Base-by-base conservation (phyloP, 768 basidiomycete genomes). In the Lactifluus hygrophoroides region DNA sequence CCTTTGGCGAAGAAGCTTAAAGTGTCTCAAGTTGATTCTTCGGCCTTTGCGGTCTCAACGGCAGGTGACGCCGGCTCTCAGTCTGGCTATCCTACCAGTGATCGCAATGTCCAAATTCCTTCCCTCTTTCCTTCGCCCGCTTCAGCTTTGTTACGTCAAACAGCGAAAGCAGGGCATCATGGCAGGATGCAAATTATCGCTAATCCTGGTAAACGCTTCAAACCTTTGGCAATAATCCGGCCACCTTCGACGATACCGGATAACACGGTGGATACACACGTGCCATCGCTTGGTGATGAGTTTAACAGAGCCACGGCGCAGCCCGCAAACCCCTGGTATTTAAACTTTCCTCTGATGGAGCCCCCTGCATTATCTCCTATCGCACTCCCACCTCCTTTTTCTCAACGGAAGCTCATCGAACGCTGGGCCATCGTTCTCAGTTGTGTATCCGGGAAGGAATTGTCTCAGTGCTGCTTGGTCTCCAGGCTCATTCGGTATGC, bases 401-500 rank as follows among this genome's bases (percentile, higher is more conserved):
- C 80, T 0, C 79, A 86, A 53, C 73, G 86, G 32, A 85, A 79
- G 69, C 74, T 71, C 54, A 80, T 84, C 3, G 65, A 75, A 21
- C 67, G 62, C 3, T 79, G 83, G 69, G 75, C 86, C 5, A 51
- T 87, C 30, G 70, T 83, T 16, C 70, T 89, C 7, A 78, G 79
- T 57, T 71, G 69, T 5, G 69, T 88, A 3, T 71, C 73, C 5
- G 62, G 72, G 7, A 52, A 66, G 50, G 81, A 83, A 51, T 71
- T 85, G 6, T 59, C 56, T 6, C 65, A 66, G 25, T 82, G 84
- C 56, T 65, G 68, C n/a, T 69, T 76, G 30, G 84, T 83, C 14
- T 88, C 83, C 13, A 77, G 78, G 53, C 74, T 77, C 37, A 77
- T 87, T 65, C 77, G 84, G 49, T 85, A 85, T 68, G 81, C 85